Base-by-base conservation (phyloP, 306 rosid genomes). In the Rosa persica region DNA sequence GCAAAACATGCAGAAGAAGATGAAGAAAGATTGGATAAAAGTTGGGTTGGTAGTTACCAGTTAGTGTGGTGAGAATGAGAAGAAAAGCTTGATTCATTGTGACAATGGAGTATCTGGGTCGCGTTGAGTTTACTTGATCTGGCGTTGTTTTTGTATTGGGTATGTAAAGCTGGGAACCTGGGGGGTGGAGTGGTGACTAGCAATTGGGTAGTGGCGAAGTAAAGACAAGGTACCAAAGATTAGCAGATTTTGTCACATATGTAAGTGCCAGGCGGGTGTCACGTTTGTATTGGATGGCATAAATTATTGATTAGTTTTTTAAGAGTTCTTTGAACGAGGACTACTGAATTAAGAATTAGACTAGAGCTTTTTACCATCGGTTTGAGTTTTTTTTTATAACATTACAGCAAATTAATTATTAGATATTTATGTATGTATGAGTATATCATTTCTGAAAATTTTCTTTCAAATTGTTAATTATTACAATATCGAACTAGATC, bases 31-130 rank as follows among this genome's bases (percentile, higher is more conserved):
- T 74, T 22, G 30, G 10, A 1, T 48, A 67, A 47, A 2, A 68
- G 72, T 22, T 51, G 47, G 52, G 66, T 39, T 23, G 57, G 70
- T 82, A 85, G 87, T 75, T 43, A 80, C 71, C 83, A 87, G 87
- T 70, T 34, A 80, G 67, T 61, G 85, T 9, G 76, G 83, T 76
- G 79, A 86, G 64, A 51, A 81, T 25, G 47, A 81, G 10, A 55
- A 64, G 12, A 27, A 64, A 46, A 52, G 36, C 46, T 30, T 3
- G 78, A 43, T n/a, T 61, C 78, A 75, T 75, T 17, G 69, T 42
- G 70, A 62, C 58, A 1, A 19, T 17, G 44, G 20, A 27, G 48
- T 42, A 25, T 43, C 27, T 16, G 58, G 19, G 43, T 5, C 20
- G 30, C 11, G 55, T 27, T 62, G n/a, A n/a, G n/a, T n/a, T n/a